These are phyloP conservation scores for Emergomyces orientalis DNA, from an alignment of 2,329 filamentous ascomycete species.

Conservation along the genomic window DNA sequence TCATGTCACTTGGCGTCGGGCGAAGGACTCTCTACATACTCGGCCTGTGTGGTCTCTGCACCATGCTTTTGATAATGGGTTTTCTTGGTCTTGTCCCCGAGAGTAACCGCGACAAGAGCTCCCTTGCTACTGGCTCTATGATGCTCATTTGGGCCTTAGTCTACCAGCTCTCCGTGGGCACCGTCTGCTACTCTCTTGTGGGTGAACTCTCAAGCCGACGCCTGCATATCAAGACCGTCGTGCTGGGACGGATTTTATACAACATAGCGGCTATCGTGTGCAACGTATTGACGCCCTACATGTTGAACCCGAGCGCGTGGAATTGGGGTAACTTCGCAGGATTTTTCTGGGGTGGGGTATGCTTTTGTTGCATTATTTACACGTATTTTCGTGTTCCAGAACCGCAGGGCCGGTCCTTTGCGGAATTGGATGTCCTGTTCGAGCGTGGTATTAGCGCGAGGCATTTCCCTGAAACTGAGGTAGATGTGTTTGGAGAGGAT, in stretches of 20 bases:
- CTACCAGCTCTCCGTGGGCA: constrained; percentile 81
- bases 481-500: constrained; percentile 17
- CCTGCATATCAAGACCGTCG: constrained; percentile 84
- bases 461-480: constrained; percentile 46
- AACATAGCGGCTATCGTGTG: constrained; percentile 76
- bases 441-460: constrained; percentile 61
- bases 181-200: constrained; percentile 82
- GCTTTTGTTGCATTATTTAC: constrained; percentile 72
- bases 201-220: constrained; percentile 73
- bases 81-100: constrained; percentile 68
- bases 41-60: constrained; percentile 62
- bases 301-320: constrained; percentile 82
- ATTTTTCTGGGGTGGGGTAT: constrained; percentile 80
- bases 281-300: constrained; percentile 77
- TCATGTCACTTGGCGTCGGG: constrained; percentile 67
- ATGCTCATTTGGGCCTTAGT: constrained; percentile 75
- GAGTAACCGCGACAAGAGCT: constrained; percentile 49
- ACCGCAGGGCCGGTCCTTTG: constrained; percentile 69
- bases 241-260: constrained; percentile 70
- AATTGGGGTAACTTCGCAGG: constrained; percentile 80
- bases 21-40: constrained; percentile 67
- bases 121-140: constrained; percentile 71
- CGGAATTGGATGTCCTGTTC: constrained; percentile 77
- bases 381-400: constrained; percentile 75
- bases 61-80: constrained; percentile 73